Evolutionary conservation across 2,329 filamentous ascomycete species (phyloP).

Genomic region (Alternaria brassicicola): DNA sequence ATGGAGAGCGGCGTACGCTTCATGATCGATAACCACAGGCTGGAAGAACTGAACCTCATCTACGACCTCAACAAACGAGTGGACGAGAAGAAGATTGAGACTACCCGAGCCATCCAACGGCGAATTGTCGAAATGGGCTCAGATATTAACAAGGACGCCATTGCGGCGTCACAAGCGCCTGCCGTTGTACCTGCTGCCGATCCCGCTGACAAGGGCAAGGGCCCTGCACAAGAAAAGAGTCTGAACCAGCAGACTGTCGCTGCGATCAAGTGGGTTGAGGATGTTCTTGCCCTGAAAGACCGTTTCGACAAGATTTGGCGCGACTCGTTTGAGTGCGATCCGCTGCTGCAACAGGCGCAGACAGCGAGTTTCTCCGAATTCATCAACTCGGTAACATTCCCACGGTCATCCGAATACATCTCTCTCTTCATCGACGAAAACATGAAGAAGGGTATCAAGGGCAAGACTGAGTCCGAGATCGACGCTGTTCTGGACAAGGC

Average conservation of each 20-base stretch:
- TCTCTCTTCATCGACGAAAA: slow-evolving; percentile 98
- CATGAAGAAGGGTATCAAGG: slow-evolving; percentile 89
- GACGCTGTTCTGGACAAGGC: slow-evolving; percentile 86
- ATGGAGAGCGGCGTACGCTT: slow-evolving; percentile 85
- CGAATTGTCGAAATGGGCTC: slow-evolving; percentile 80
- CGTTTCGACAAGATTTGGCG: slow-evolving; percentile 85
- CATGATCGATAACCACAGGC: slow-evolving; percentile 90
- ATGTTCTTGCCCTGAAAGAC: slow-evolving; percentile 82
- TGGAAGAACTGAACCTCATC: slow-evolving; percentile 78
- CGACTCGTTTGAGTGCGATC: slow-evolving; percentile 74
- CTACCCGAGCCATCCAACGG: slow-evolving; percentile 73
- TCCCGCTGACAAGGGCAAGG: slow-evolving; percentile 59
- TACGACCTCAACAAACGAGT: slow-evolving; percentile 81
- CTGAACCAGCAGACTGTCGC: slow-evolving; percentile 82
- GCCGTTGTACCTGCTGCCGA: slow-evolving; percentile 49
- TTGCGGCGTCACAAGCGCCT: slow-evolving; percentile 63
- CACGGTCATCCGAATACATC: slow-evolving; percentile 85
- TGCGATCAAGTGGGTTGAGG: slow-evolving; percentile 94
- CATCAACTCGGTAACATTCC: slow-evolving; percentile 77
- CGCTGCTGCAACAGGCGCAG: slow-evolving; percentile 78
- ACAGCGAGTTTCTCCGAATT: slow-evolving; percentile 90
- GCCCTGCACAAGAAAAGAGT: slow-evolving; percentile 51
- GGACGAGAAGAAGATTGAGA: slow-evolving; percentile 71
- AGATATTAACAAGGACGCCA: slow-evolving; percentile 76
- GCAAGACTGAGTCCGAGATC: slow-evolving; percentile 87